phyloP scores from a whole-genome alignment of 2,329 filamentous ascomycete species.

The Calonectria pseudoreteaudii region DNA sequence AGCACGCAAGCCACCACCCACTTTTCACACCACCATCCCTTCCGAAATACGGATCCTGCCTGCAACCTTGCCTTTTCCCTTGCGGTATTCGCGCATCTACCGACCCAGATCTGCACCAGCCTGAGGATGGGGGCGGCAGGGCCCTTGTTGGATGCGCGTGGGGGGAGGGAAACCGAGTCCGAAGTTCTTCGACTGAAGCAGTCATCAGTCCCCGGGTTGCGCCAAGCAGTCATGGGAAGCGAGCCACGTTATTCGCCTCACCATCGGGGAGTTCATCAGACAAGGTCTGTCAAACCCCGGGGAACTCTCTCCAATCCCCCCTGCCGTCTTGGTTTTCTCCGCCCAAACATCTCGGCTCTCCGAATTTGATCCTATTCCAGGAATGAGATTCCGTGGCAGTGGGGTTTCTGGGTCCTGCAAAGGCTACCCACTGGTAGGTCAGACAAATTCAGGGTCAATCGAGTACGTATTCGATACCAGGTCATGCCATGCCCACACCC shows the following conservation, averaged over 20 bases:
- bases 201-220: slow-evolving; percentile 30
- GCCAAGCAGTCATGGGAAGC: not conserved
- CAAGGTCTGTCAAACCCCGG: not conserved
- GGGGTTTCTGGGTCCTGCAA: slow-evolving; percentile 7
- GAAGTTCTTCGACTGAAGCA: slow-evolving; percentile 13
- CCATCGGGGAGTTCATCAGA: slow-evolving; percentile 23
- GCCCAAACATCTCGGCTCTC: slow-evolving; percentile 4
- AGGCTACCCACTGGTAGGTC: not conserved
- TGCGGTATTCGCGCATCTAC: slow-evolving; percentile 32
- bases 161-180: slow-evolving; percentile 31
- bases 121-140: slow-evolving; percentile 36
- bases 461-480: slow-evolving; percentile 8
- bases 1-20: slow-evolving; percentile 9
- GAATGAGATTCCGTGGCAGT: slow-evolving; percentile 2
- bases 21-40: slow-evolving; percentile 22
- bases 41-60: slow-evolving; percentile 11
- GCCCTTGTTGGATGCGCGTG: slow-evolving; percentile 30
- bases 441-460: slow-evolving; percentile 14
- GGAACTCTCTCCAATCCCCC: not conserved
- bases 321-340: not conserved
- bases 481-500: slow-evolving; percentile 16
- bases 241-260: slow-evolving; percentile 6
- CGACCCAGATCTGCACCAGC: slow-evolving; percentile 37
- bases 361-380: slow-evolving; percentile 8
- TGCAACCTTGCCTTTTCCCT: slow-evolving; percentile 13